Evolutionary conservation across 108 stramenopile species (phyloP).

Genomic region (Mediolabrus comicus): DNA sequence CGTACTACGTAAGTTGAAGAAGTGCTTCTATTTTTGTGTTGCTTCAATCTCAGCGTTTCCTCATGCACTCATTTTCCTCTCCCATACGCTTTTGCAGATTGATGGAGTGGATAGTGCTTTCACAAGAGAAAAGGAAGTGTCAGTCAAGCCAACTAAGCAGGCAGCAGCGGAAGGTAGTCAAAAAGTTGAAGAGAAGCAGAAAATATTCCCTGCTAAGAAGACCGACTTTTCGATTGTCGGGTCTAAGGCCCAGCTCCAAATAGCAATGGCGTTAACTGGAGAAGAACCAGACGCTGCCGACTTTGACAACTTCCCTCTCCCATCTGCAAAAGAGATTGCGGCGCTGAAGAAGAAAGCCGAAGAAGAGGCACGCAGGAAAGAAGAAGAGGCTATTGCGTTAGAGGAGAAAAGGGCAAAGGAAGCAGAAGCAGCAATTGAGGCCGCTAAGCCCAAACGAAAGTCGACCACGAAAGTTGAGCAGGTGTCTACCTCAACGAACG

Average conservation of each 20-base stretch:
- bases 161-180: constrained; percentile 1
- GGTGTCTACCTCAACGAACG: constrained; percentile 57
- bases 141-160: background rate
- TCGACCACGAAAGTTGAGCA: constrained; percentile 87
- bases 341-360: constrained; percentile 32
- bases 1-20: constrained; percentile 48
- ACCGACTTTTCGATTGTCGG: constrained; percentile 77
- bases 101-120: constrained; percentile 85
- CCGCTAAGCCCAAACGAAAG: constrained; percentile 49
- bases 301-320: constrained; percentile 75
- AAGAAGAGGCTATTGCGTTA: constrained; percentile 22
- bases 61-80: background rate
- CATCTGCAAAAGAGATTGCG: constrained; percentile 54
- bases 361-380: constrained; percentile 22
- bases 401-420: constrained; percentile 35
- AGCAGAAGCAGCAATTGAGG: constrained; percentile 31
- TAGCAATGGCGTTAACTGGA: constrained; percentile 57
- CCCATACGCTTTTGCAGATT: constrained; percentile 13
- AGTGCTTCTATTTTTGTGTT: background rate
- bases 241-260: constrained; percentile 58
- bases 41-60: background rate
- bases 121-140: constrained; percentile 22
- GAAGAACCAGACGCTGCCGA: constrained; percentile 56
- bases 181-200: constrained; percentile 18
- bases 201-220: constrained; percentile 63